Base-by-base conservation (phyloP, 805 yeast species). In the Debaryomyces maramus region DNA sequence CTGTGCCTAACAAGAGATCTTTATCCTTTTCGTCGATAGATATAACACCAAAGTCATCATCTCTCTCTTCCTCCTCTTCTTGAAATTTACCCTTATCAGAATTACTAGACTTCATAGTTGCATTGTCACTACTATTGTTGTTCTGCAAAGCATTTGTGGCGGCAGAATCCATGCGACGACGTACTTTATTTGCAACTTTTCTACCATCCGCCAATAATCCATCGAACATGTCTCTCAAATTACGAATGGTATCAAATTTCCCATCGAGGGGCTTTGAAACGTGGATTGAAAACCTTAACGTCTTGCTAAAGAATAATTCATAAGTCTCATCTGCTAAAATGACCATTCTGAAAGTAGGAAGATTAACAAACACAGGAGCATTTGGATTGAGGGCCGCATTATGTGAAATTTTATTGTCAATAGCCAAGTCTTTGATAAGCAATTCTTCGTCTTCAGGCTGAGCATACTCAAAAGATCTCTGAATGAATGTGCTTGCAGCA, bases 311-410 rank as follows among this genome's bases (percentile, higher is more conserved):
- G 45, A 91, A 80, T 29, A 85, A 69, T 60, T 93, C 98, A 50
- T 88, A 85, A 0, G 97, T 86, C 54, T 89, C 98, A 58, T 90
- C 97, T 0, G 98, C 97, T 5, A 91, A 68, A 5, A 93, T 67
- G 1, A 93, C 95, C 99, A 91, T 91, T 46, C 98, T 71, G 65
- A 91, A 91, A 0, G 96, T 89, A 0, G 98, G 88, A 13, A 88
- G 67, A 38, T 85, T 86, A 38, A 90, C 73, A 42, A 67, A 79
- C 7, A 83, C 80, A 1, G 96, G 95, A 22, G 82, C 77, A 22
- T 77, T 72, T 3, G 96, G 96, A 55, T 88, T 87, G 27, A 88
- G 65, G 0, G 96, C 96, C 4, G 80, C 87, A 55, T 89, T 88
- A 35, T 88, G 88, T 19, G 71, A 71, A 31, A 78, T 60, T 22